Evolutionary conservation across 495 filamentous ascomycete species (phyloP).

Genomic region (Penicillium lividum): DNA sequence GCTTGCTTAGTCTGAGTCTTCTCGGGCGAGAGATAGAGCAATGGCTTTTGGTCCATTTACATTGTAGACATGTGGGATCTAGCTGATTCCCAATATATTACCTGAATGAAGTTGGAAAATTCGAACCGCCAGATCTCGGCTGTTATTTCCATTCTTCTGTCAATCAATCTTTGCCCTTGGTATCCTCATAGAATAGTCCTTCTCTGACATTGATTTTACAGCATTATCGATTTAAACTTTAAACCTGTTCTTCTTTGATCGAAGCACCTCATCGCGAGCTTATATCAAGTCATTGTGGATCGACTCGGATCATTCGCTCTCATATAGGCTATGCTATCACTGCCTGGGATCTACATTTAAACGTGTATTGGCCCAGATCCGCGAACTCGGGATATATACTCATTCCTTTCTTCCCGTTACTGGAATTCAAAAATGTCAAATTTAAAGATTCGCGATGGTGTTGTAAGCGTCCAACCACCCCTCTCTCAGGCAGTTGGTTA

Average conservation of each 20-base stretch:
- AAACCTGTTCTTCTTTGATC: background rate
- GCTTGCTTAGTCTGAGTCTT: background rate
- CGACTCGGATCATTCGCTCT: constrained; percentile 10
- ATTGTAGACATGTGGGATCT: no score
- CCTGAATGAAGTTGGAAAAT: no score
- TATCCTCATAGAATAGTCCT: no score
- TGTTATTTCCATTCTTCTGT: no score
- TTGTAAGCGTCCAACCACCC: constrained; percentile 30
- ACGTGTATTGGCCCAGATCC: background rate
- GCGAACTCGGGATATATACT: background rate
- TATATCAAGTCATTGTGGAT: constrained; percentile 31
- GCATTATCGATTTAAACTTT: constrained; percentile 6
- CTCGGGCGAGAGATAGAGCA: constrained; percentile 24
- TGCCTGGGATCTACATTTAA: background rate
- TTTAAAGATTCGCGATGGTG: constrained; percentile 22
- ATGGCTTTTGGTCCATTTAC: no score
- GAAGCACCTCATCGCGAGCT: constrained; percentile 32
- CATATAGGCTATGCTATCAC: constrained; percentile 1
- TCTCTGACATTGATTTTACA: background rate
- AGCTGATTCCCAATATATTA: no score
- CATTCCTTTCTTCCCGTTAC: no score
- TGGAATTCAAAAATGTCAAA: constrained; percentile 15
- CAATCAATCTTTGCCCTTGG: no score
- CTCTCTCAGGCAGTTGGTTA: constrained; percentile 41
- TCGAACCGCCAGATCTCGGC: no score